A percentile compares a stretch with the other conserved stretches of the same genome.
Conservation (phyloP, 2,329 filamentous ascomycete genomes). For the Colletotrichum acutatum region DNA sequence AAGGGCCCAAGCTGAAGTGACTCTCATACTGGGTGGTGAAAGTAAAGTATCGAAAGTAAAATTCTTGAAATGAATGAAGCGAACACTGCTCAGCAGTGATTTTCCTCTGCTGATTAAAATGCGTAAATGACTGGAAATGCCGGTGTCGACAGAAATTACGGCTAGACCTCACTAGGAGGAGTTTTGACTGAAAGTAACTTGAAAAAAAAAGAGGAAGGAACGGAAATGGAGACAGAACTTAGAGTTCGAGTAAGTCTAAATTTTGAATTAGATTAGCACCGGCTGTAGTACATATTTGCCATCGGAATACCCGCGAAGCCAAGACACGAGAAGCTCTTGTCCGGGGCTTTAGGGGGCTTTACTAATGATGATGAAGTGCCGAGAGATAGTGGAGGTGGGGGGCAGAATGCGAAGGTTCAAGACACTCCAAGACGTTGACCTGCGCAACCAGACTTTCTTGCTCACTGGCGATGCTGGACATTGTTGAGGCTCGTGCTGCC, state of each 20-base stretch:
- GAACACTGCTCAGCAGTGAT: conserved; percentile 30
- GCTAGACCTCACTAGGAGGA: conserved; percentile 29
- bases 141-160: conserved; percentile 12
- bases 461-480: not conserved
- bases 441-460: conserved; percentile 5
- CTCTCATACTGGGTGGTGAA: conserved; percentile 19
- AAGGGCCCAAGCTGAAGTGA: conserved; percentile 18
- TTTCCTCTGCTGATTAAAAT: conserved; percentile 5
- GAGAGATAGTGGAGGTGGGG: not conserved
- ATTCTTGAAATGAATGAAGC: conserved; percentile 10
- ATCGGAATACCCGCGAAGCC: conserved; percentile 4
- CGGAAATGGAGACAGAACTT: conserved; percentile 1
- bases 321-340: conserved; percentile 14
- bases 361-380: conserved; percentile 21
- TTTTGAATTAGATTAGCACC: conserved; percentile 27
- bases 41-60: not conserved
- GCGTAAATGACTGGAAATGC: conserved; percentile 28
- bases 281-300: conserved; percentile 16
- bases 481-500: conserved; percentile 16
- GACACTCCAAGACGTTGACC: not conserved
- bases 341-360: not conserved
- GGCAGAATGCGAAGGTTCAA: not conserved
- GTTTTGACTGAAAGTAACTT: not conserved
- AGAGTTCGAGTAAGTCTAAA: conserved; percentile 26
- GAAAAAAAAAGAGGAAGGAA: conserved; percentile 3